Conservation (phyloP, 2,329 filamentous ascomycete genomes). For the Pestalotiopsis sp. region DNA sequence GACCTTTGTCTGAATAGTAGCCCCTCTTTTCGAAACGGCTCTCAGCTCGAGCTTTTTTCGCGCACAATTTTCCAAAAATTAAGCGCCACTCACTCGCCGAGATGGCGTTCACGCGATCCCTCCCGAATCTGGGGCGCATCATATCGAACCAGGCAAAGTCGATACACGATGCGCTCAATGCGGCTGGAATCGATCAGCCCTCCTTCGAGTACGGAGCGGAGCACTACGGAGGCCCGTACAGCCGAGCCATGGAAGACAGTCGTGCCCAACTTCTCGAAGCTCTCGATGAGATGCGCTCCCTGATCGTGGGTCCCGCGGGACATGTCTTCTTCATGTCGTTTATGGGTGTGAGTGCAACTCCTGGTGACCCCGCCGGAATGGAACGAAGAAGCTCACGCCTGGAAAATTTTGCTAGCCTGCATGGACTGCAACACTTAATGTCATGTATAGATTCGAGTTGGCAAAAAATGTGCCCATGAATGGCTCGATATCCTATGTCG, state of each 20-base stretch:
- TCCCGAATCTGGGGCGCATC: constrained; percentile 13
- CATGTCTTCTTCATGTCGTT: constrained; percentile 18
- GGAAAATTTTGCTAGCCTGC: constrained; percentile 7
- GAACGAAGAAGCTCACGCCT: background rate
- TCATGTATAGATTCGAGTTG: constrained; percentile 16
- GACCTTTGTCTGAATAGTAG: no score
- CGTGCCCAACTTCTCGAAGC: constrained; percentile 14
- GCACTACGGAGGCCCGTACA: constrained; percentile 10
- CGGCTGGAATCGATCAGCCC: constrained; percentile 8
- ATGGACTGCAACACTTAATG: constrained; percentile 13
- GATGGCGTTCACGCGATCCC: constrained; percentile 12
- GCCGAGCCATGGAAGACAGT: constrained; percentile 8
- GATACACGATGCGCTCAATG: constrained; percentile 11
- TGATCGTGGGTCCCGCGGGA: constrained; percentile 15
- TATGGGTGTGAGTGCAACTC: constrained; percentile 14
- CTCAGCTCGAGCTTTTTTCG: no score
- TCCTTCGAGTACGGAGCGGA: constrained; percentile 7
- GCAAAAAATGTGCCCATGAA: constrained; percentile 14
- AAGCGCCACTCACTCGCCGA: no score
- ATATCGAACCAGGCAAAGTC: constrained; percentile 11
- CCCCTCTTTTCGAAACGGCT: no score
- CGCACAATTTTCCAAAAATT: no score
- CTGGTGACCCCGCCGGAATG: background rate
- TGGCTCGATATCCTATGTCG: constrained; percentile 13
- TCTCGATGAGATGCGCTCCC: constrained; percentile 11